A percentile compares a stretch with the other conserved stretches of the same genome.
Conservation (phyloP, 805 yeast genomes). For the Candida peoriensis region DNA sequence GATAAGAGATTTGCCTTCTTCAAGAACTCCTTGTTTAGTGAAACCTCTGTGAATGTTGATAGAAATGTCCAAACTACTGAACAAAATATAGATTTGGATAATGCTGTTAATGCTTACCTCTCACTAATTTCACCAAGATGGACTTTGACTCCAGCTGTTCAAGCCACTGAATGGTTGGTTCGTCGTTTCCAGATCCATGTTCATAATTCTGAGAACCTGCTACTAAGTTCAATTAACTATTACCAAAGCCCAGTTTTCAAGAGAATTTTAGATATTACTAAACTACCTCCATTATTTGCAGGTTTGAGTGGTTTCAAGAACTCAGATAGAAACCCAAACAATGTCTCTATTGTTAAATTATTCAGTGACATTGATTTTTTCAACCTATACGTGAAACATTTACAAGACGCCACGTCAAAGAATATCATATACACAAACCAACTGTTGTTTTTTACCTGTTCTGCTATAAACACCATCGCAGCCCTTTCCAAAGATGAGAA, state of each 20-base stretch:
- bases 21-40: constrained; percentile 71
- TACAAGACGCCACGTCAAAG: constrained; percentile 39
- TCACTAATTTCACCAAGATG: constrained; percentile 72
- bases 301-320: constrained; percentile 70
- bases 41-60: constrained; percentile 73
- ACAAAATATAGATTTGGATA: constrained; percentile 66
- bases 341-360: constrained; percentile 61
- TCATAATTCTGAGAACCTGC: constrained; percentile 66
- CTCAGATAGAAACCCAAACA: constrained; percentile 58
- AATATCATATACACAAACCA: constrained; percentile 61
- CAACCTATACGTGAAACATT: constrained; percentile 57
- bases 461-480: constrained; percentile 63
- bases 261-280: constrained; percentile 68
- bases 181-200: constrained; percentile 85
- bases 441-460: constrained; percentile 73
- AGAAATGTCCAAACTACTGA: constrained; percentile 79
- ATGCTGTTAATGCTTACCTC: constrained; percentile 70
- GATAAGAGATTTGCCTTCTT: constrained; percentile 76
- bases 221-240: constrained; percentile 77
- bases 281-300: constrained; percentile 72
- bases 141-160: constrained; percentile 67
- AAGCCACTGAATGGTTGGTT: constrained; percentile 91
- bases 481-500: constrained; percentile 38
- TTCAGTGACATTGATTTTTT: constrained; percentile 67
- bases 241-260: constrained; percentile 69